Evolutionary conservation across 2,329 filamentous ascomycete species (phyloP).

Genomic region (Myriosclerotinia duriaeana): DNA sequence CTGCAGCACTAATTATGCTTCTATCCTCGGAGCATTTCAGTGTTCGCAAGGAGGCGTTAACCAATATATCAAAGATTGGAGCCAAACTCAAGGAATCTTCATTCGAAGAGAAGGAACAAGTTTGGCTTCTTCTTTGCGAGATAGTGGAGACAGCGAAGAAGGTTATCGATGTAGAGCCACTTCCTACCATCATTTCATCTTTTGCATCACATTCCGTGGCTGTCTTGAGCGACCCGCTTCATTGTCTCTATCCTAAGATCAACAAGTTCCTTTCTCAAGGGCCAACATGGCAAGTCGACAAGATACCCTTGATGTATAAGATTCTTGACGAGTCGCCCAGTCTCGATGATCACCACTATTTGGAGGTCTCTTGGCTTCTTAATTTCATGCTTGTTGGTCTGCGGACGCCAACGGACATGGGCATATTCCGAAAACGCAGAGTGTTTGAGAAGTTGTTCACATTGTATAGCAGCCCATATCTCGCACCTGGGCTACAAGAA

Average conservation of each 20-base stretch:
- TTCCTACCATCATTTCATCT: slow-evolving; percentile 73
- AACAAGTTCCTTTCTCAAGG: slow-evolving; percentile 79
- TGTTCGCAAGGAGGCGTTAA: slow-evolving; percentile 75
- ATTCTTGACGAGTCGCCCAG: slow-evolving; percentile 65
- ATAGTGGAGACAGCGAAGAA: slow-evolving; percentile 69
- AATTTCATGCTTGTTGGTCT: slow-evolving; percentile 67
- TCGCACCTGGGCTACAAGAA: slow-evolving; percentile 53
- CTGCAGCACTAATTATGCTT: slow-evolving; percentile 68
- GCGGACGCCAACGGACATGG: slow-evolving; percentile 58
- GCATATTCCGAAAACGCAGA: slow-evolving; percentile 58
- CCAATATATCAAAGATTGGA: slow-evolving; percentile 65
- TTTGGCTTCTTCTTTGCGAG: slow-evolving; percentile 79
- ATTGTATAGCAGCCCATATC: slow-evolving; percentile 65
- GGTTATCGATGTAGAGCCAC: slow-evolving; percentile 53
- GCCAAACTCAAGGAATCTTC: slow-evolving; percentile 64
- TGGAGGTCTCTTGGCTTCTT: slow-evolving; percentile 74
- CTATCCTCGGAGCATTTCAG: slow-evolving; percentile 72
- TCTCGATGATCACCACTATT: slow-evolving; percentile 69
- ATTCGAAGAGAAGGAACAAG: slow-evolving; percentile 72
- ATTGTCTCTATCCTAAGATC: slow-evolving; percentile 81
- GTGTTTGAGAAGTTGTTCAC: slow-evolving; percentile 75
- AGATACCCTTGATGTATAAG: slow-evolving; percentile 67
- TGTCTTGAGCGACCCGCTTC: slow-evolving; percentile 73
- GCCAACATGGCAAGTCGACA: slow-evolving; percentile 72
- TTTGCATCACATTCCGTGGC: slow-evolving; percentile 71